Base-by-base conservation (phyloP, 345 rosid species). In the Murraya koenigii region DNA sequence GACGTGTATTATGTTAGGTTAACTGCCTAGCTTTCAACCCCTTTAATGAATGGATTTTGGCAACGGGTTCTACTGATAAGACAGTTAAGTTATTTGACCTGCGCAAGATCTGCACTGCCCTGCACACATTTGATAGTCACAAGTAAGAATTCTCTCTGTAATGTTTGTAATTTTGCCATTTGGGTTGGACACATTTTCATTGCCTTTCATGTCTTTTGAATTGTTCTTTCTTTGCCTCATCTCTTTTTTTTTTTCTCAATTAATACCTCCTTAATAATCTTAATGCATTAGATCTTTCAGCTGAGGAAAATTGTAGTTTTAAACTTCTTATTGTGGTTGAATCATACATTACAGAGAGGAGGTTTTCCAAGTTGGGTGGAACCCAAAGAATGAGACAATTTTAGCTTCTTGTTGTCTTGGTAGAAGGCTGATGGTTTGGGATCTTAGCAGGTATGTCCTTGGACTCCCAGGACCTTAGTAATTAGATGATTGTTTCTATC, bases 391-490 rank as follows among this genome's bases (percentile, higher is more conserved):
- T 66, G 98, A 97, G 86, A 97, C 99, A 0, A 93, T 97, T 77
- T 87, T 97, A 85, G 98, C 99, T 64, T 97, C 99, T 76, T 97
- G 98, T 79, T 97, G 98, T 86, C 97, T 94, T 67, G 99, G 99
- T 72, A 90, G 99, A 86, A 89, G 99, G 89, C 97, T 97, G 69
- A 90, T 94, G 98, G 97, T 94, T 77, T 97, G 99, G 99, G 99
- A 97, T 84, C 94, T 94, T 76, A 97, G 97, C 96, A 97, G 99
- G 99, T 94, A 79, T 66, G 88, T 75, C 64, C 30, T 77, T 75
- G 70, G 80, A 26, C 19, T 47, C 38, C 41, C 77, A 49, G 65
- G 32, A 26, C 33, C 25, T 61, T 26, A 9, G 33, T 13, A 26
- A 26, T 61, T 26, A 26, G 33, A 26, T 26, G 11, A 61, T 28